phyloP scores from a whole-genome alignment of 106 monocot genomes.

The Hemerocallis citrina region DNA sequence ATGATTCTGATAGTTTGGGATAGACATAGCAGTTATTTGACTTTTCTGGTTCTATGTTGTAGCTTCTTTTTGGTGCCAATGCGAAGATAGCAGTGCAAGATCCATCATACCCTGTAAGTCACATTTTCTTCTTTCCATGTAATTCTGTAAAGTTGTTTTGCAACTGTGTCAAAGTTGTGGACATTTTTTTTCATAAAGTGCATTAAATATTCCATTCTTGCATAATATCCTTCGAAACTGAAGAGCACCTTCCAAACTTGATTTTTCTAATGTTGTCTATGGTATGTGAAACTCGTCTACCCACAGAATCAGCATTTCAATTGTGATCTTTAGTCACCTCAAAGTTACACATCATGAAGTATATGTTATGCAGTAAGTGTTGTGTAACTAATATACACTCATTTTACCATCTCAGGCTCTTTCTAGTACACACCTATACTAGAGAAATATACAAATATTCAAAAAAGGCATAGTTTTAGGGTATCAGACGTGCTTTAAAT shows the following conservation, averaged over 20 bases:
- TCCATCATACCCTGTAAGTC: conserved; percentile 88
- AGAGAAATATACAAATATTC: too few relatives aligned
- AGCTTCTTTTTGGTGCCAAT: conserved; percentile 89
- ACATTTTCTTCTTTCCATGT: neutral
- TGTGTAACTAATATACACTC: too few relatives aligned
- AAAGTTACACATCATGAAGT: too few relatives aligned
- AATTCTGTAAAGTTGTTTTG: neutral
- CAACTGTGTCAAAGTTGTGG: neutral
- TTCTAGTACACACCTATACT: too few relatives aligned
- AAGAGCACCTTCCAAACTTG: neutral
- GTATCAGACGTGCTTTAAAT: too few relatives aligned
- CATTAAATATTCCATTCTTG: neutral
- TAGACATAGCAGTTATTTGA: neutral
- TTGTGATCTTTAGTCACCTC: too few relatives aligned
- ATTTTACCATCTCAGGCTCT: too few relatives aligned
- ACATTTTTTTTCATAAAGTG: neutral
- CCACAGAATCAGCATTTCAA: too few relatives aligned
- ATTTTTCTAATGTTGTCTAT: neutral
- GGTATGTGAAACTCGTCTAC: too few relatives aligned
- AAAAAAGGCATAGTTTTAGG: too few relatives aligned
- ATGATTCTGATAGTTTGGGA: neutral
- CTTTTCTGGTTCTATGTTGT: conserved; percentile 4
- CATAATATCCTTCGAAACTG: neutral
- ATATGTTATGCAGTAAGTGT: too few relatives aligned
- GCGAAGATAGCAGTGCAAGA: conserved; percentile 88